Evolutionary conservation across 1,139 yeast species (phyloP).

Genomic region (Yamadazyma taylorii): DNA sequence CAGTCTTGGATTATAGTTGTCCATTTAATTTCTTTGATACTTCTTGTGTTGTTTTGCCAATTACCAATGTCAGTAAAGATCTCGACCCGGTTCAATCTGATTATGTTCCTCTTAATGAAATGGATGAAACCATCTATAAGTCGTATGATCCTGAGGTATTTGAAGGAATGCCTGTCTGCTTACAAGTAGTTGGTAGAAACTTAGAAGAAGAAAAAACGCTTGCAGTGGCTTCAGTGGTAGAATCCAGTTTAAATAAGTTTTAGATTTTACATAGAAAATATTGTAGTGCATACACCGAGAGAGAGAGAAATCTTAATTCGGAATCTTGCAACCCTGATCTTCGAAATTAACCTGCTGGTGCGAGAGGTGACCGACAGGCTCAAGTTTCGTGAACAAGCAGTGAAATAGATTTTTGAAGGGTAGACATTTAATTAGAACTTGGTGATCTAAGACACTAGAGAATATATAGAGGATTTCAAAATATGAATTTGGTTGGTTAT

Average conservation of each 20-base stretch:
- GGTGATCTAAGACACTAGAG: no score
- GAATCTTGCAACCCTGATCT: no score
- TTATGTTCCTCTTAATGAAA: conserved; percentile 21
- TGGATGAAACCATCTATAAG: conserved; percentile 24
- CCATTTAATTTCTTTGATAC: conserved; percentile 56
- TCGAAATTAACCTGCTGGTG: no score
- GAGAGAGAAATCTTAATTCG: no score
- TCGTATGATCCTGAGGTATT: conserved; percentile 51
- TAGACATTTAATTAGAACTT: no score
- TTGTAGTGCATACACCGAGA: no score
- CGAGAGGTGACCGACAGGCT: no score
- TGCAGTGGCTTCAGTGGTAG: conserved; percentile 11
- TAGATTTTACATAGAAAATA: no score
- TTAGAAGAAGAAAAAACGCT: conserved; percentile 55
- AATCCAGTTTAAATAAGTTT: conserved; percentile 1
- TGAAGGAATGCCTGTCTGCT: conserved; percentile 59
- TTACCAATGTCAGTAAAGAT: conserved; percentile 42
- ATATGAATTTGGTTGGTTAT: no score
- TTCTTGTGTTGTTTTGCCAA: conserved; percentile 54
- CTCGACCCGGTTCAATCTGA: conserved; percentile 26
- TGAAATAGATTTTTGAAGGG: no score
- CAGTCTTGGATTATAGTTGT: conserved; percentile 41
- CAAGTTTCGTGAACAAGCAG: no score
- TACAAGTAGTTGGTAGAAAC: conserved; percentile 56
- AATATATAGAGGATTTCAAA: no score